Percentiles rank a stretch among this genome's conserved stretches.
phyloP scores from a whole-genome alignment of 2,329 filamentous ascomycete genomes.

The Fusarium marasasianum region DNA sequence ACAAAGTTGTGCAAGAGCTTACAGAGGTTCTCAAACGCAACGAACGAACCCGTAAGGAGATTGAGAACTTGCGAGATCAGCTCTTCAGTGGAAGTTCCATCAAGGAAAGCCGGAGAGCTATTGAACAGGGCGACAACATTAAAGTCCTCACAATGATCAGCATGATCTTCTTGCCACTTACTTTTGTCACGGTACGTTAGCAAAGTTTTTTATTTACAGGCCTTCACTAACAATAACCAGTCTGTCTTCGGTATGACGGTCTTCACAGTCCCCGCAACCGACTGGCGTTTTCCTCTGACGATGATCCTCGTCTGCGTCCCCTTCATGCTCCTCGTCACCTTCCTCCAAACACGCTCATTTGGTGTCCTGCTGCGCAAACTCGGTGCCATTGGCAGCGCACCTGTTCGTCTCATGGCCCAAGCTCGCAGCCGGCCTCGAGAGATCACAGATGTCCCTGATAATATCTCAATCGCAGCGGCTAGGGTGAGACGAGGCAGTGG shows the following conservation, averaged over 20 bases:
- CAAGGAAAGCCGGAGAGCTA: constrained; percentile 67
- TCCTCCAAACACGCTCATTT: constrained; percentile 56
- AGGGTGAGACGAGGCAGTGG: constrained; percentile 7
- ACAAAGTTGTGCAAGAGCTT: constrained; percentile 61
- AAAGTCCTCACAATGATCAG: constrained; percentile 68
- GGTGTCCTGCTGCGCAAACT: constrained; percentile 42
- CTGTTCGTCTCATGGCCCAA: constrained; percentile 1
- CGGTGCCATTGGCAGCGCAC: constrained; percentile 2
- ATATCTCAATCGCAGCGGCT: constrained; percentile 22
- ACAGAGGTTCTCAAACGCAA: constrained; percentile 59
- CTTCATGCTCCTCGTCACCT: constrained; percentile 58
- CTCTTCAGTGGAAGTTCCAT: constrained; percentile 72
- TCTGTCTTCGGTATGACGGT: constrained; percentile 65
- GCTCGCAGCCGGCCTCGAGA: constrained; percentile 23
- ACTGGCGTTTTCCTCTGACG: constrained; percentile 61
- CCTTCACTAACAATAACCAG: constrained; percentile 22
- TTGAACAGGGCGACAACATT: constrained; percentile 72
- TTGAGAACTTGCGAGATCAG: constrained; percentile 66
- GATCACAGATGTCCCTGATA: constrained; percentile 31
- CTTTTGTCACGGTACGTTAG: constrained; percentile 63
- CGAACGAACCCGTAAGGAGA: constrained; percentile 63
- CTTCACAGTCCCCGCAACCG: constrained; percentile 52
- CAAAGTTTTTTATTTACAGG: neutral
- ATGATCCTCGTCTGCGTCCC: constrained; percentile 72
- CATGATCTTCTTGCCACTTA: constrained; percentile 69